Percentiles rank a stretch among this genome's conserved stretches.
Conservation (phyloP, 108 stramenopile genomes). For the Cyclotella baltica region DNA sequence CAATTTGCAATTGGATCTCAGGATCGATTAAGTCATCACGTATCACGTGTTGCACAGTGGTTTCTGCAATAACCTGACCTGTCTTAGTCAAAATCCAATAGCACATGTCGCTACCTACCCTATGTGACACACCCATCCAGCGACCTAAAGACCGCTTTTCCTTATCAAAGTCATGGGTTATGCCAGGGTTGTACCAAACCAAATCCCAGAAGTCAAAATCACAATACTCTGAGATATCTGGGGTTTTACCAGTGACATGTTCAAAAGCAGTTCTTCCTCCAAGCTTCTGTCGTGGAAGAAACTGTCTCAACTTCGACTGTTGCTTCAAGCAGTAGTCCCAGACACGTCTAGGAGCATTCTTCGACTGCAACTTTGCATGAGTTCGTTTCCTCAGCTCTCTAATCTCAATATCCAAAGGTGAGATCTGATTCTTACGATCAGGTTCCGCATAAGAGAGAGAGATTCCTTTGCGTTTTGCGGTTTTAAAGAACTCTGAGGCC, state of each 20-base stretch:
- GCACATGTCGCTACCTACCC: no score
- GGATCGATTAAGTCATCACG: conserved; percentile 16
- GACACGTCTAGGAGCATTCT: conserved; percentile 14
- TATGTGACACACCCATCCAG: conserved; percentile 15
- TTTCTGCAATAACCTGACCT: conserved; percentile 36
- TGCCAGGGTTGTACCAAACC: no score
- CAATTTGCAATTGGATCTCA: conserved; percentile 12
- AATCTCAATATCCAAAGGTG: no score
- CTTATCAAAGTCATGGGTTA: no score
- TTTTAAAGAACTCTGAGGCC: conserved; percentile 22
- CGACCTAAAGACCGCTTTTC: conserved; percentile 6
- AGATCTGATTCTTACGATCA: no score
- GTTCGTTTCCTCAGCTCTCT: no score
- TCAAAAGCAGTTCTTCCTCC: conserved; percentile 32
- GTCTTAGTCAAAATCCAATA: conserved; percentile 27
- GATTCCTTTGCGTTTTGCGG: neutral
- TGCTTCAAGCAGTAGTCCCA: conserved; percentile 41
- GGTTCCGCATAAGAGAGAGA: no score
- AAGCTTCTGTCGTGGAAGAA: no score
- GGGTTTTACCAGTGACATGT: conserved; percentile 39
- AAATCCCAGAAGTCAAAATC: no score
- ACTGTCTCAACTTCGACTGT: neutral
- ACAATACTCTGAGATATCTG: conserved; percentile 58
- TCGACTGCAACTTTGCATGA: neutral
- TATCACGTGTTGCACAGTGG: conserved; percentile 47